Percentiles rank a stretch among this genome's conserved stretches.
These are phyloP conservation scores for Candida yuanshanica DNA, from an alignment of 805 yeast genomes.

Conservation along the genomic window DNA sequence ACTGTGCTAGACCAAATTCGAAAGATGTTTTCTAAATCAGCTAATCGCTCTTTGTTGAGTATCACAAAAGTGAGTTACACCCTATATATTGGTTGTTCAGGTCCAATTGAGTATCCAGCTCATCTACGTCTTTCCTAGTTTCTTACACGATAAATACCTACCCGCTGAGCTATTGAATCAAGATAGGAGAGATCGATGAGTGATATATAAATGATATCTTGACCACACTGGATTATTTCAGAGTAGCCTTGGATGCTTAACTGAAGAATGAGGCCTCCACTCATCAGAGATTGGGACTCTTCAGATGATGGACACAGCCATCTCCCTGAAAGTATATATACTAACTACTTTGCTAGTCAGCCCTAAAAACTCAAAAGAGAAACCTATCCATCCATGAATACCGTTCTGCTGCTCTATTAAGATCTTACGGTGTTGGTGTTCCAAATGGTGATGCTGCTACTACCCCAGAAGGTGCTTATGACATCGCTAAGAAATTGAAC, in stretches of 20 bases:
- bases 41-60: constrained; percentile 15
- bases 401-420: constrained; percentile 86
- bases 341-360: constrained; percentile 10
- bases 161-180: no score
- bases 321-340: background rate
- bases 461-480: constrained; percentile 82
- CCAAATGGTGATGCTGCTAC: constrained; percentile 91
- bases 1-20: background rate
- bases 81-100: no score
- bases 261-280: no score
- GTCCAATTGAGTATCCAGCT: no score
- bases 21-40: constrained; percentile 14
- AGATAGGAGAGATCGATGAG: no score
- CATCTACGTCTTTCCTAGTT: no score
- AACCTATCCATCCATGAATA: constrained; percentile 88
- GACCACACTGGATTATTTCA: no score
- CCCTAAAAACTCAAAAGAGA: constrained; percentile 40
- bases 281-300: no score
- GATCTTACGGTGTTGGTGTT: constrained; percentile 77
- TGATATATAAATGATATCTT: no score
- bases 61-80: constrained; percentile 17
- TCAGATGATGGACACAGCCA: background rate
- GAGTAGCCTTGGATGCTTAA: no score
- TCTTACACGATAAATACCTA: no score
- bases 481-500: constrained; percentile 70